Evolutionary conservation across 2,329 filamentous ascomycete genomes (phyloP), one percentile per base, ranked within the genome.

Genomic region (Thelonectria blattea): DNA sequence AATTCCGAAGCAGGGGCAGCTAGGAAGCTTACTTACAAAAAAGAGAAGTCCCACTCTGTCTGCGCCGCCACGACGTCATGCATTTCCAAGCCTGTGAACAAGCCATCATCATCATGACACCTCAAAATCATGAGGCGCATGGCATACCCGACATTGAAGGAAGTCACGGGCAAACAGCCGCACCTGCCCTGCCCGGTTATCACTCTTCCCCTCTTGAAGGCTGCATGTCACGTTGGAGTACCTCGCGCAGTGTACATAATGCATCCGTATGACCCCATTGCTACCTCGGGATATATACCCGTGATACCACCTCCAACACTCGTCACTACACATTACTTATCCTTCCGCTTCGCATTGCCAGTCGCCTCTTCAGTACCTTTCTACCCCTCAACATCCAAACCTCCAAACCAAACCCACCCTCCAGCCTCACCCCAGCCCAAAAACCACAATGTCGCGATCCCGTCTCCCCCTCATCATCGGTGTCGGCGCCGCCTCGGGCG

Each of bases 401-500:
- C 50, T 32, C 56, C 56, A 24, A 43, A 27, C 42, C 45, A 58
- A 46, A 3, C 20, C n/a, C 22, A 24, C 22, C 22, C 22, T 24
- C 22, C 22, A 24, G 22, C 22, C 22, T 24, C 6, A 6, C 22
- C 22, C 6, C 22, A 24, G 3, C 6, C 22, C 22, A 24, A 3
- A 6, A 24, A 14, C 52, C 60, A 65, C 52, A 51, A 62, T 67
- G 65, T 77, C 50, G 66, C 84, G 83, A 81, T 80, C 81, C 51
- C 78, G 78, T 67, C 68, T 77, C 43, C 82, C 83, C 67, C 68
- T 82, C 66, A 72, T 81, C 69, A 73, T 89, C 69, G 90, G 88
- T 69, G 78, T 87, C 67, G 85, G 82, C 61, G 87, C 86, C 66
- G 89, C 84, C 32, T 86, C 85, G 70, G 90, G 88, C 65, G 80